phyloP scores from a whole-genome alignment of 441 rosid species.

The Gossypium davidsonii region DNA sequence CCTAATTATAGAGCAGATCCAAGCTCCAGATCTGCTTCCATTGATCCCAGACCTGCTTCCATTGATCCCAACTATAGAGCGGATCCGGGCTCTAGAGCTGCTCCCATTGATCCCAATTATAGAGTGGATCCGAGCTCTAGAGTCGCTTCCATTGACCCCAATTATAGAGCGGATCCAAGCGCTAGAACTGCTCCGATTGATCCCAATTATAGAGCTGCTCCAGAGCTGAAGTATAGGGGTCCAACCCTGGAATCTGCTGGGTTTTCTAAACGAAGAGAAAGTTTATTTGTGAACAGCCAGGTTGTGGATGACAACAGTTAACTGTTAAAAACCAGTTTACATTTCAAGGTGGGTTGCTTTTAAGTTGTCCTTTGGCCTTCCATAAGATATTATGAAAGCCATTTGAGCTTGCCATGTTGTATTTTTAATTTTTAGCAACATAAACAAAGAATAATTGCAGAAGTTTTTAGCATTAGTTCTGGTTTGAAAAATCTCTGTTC shows the following conservation, averaged over 20 bases:
- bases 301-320: constrained; percentile 45
- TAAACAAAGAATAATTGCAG: constrained; percentile 14
- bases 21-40: constrained; percentile 26
- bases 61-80: not conserved
- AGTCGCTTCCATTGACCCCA: not conserved
- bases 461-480: not conserved
- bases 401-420: constrained; percentile 22
- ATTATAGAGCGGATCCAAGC: not conserved
- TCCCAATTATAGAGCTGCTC: constrained; percentile 52
- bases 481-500: not conserved
- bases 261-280: constrained; percentile 68
- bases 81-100: not conserved
- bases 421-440: constrained; percentile 15
- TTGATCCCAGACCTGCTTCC: not conserved
- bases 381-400: constrained; percentile 17
- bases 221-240: constrained; percentile 63
- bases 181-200: constrained; percentile 32
- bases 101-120: not conserved
- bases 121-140: not conserved
- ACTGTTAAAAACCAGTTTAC: constrained; percentile 1
- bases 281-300: constrained; percentile 53
- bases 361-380: constrained; percentile 10
- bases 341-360: constrained; percentile 1
- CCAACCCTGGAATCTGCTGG: constrained; percentile 56
- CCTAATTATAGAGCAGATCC: constrained; percentile 53